These are phyloP conservation scores for Aphanocladium album DNA, from an alignment of 2,329 filamentous ascomycete species.

Conservation along the genomic window DNA sequence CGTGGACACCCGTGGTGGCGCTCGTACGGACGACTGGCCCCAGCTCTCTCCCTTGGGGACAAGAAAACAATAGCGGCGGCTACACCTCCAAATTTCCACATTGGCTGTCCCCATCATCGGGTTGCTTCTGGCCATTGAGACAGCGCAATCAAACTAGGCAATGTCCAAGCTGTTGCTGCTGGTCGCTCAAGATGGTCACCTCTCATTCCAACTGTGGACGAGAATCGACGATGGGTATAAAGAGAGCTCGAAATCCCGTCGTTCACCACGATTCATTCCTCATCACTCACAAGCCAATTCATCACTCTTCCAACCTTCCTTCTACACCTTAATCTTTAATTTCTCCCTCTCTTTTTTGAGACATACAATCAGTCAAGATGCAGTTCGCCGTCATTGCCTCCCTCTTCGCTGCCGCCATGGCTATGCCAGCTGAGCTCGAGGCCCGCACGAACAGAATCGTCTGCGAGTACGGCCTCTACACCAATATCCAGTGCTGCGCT, in stretches of 20 bases:
- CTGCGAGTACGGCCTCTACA: conserved; percentile 19
- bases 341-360: not conserved
- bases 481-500: conserved; percentile 41
- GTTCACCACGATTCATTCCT: not conserved
- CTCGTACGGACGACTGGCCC: no score
- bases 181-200: not conserved
- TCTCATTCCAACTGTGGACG: not conserved
- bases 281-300: not conserved
- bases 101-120: not conserved
- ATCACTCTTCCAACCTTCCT: not conserved
- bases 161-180: no score
- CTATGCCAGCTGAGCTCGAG: not conserved
- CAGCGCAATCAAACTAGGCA: not conserved
- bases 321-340: not conserved
- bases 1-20: not conserved
- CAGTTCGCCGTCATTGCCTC: not conserved
- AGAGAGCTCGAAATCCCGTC: not conserved
- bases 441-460: not conserved
- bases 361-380: not conserved
- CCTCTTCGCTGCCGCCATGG: not conserved
- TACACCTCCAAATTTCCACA: not conserved
- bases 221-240: not conserved
- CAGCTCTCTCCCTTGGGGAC: no score
- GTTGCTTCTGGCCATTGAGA: not conserved
- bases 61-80: not conserved